Conservation (phyloP, 352 stramenopile species). For the Globisporangium ultimum region DNA sequence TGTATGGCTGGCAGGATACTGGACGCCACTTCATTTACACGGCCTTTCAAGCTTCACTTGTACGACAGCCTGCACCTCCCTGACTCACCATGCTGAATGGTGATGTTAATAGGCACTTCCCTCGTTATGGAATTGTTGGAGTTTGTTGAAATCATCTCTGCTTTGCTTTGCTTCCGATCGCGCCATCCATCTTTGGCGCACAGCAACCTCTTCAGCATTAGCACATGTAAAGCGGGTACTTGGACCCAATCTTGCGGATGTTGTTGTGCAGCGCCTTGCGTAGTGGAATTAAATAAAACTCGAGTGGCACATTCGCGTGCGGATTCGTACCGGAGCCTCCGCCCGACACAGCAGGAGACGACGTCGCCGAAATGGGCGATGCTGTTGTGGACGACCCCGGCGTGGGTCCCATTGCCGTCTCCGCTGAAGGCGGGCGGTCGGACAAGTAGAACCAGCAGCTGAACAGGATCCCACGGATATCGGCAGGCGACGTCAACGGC, state of each 20-base stretch:
- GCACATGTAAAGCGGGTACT: constrained; percentile 76
- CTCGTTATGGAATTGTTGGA: no score
- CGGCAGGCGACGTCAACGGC: constrained; percentile 55
- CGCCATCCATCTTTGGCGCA: not conserved
- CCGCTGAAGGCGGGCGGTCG: constrained; percentile 51
- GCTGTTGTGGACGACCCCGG: constrained; percentile 38
- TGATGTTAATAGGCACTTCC: no score
- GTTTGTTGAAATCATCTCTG: no score
- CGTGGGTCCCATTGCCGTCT: constrained; percentile 25
- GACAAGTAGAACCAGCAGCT: constrained; percentile 84
- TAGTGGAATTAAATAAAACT: constrained; percentile 77
- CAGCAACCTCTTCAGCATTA: constrained; percentile 16
- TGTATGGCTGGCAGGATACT: no score
- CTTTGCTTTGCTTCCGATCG: no score
- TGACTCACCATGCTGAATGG: no score
- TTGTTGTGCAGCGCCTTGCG: constrained; percentile 76
- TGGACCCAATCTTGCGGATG: constrained; percentile 64
- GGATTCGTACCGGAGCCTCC: constrained; percentile 9
- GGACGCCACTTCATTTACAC: no score
- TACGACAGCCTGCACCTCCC: no score
- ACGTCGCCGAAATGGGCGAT: constrained; percentile 42
- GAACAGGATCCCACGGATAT: constrained; percentile 78
- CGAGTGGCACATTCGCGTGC: constrained; percentile 44
- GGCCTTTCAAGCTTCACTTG: no score
- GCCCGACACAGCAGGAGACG: constrained; percentile 34